These are phyloP conservation scores for Crithidia sp. DNA, from an alignment of 208 protist genomes.

Conservation along the genomic window DNA sequence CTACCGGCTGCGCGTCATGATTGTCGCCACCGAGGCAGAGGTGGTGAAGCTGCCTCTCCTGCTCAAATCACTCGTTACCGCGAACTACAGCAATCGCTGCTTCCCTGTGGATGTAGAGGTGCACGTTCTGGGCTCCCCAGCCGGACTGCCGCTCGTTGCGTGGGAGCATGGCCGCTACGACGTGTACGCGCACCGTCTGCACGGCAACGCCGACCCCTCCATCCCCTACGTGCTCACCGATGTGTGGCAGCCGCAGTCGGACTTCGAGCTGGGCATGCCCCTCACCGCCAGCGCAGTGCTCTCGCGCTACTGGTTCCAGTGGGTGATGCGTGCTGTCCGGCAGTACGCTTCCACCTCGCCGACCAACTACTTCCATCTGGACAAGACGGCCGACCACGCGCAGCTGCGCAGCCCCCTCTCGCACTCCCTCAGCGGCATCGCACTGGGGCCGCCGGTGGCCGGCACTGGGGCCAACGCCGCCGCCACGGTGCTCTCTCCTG, in stretches of 20 bases:
- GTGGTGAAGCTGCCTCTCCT: conserved; percentile 6
- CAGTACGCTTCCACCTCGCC: conserved; percentile 27
- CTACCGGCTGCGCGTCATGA: conserved; percentile 39
- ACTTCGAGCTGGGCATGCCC: conserved; percentile 60
- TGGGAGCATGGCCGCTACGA: conserved; percentile 54
- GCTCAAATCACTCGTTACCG: conserved; percentile 31
- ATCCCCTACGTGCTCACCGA: conserved; percentile 31
- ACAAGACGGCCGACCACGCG: not conserved
- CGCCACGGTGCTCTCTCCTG: not conserved
- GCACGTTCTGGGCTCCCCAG: conserved; percentile 25
- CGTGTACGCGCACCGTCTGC: conserved; percentile 36
- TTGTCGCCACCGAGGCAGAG: conserved; percentile 14
- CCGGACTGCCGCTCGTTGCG: conserved; percentile 20
- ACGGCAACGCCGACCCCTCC: conserved; percentile 24
- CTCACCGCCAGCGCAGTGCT: conserved; percentile 54
- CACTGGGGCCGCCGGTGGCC: conserved; percentile 17
- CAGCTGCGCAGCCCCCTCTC: conserved; percentile 18
- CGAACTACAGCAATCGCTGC: conserved; percentile 32
- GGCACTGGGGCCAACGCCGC: not conserved
- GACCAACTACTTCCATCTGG: conserved; percentile 2
- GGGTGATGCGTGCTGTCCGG: conserved; percentile 38
- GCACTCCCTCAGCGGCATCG: conserved; percentile 9
- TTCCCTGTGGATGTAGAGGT: conserved; percentile 53
- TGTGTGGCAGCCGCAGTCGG: conserved; percentile 58
- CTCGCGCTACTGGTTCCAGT: conserved; percentile 62